A percentile compares a stretch with the other conserved stretches of the same genome.
Evolutionary conservation across 192 early-diverging fungal genomes (phyloP).

Genomic region (Mortierella hygrophila): DNA sequence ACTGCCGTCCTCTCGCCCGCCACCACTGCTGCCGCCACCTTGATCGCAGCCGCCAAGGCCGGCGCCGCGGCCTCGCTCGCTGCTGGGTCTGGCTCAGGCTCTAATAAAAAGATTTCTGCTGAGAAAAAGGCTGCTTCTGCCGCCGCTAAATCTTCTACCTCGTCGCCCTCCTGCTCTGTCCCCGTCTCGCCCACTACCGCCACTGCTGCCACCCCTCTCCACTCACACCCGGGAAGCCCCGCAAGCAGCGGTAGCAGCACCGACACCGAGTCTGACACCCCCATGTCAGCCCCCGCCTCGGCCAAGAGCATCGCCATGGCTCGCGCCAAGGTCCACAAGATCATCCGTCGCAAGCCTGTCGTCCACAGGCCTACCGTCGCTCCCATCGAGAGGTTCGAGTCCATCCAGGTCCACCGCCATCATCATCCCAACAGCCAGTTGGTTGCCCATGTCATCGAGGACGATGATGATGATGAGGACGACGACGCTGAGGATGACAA

Average conservation of each 20-base stretch:
- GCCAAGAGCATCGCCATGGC: slow-evolving; percentile 43
- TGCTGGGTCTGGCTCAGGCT: background rate
- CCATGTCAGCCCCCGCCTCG: background rate
- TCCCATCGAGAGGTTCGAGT: background rate
- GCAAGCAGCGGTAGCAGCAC: slow-evolving; percentile 21
- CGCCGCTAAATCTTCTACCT: slow-evolving; percentile 14
- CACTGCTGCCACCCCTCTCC: background rate
- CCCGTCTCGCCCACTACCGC: background rate
- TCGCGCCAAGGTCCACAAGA: slow-evolving; percentile 37
- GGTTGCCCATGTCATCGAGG: background rate
- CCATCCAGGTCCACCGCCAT: background rate
- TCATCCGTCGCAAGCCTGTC: slow-evolving; percentile 19
- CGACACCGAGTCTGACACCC: slow-evolving; percentile 45
- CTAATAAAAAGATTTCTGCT: slow-evolving; percentile 15
- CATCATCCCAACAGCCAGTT: background rate
- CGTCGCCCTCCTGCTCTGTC: slow-evolving; percentile 9
- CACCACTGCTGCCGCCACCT: slow-evolving; percentile 30
- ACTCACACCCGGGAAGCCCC: slow-evolving; percentile 9
- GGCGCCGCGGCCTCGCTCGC: slow-evolving; percentile 17
- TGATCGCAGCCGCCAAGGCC: slow-evolving; percentile 45
- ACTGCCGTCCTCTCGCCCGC: slow-evolving; percentile 45
- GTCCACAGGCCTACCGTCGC: background rate
- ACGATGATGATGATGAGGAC: slow-evolving; percentile 6
- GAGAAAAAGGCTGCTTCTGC: slow-evolving; percentile 22
- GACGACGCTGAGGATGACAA: slow-evolving; percentile 11